Percentiles rank a stretch among this genome's conserved stretches.
Conservation (phyloP, 1,284 basidiomycete species). For the Microbotryum scabiosae region DNA sequence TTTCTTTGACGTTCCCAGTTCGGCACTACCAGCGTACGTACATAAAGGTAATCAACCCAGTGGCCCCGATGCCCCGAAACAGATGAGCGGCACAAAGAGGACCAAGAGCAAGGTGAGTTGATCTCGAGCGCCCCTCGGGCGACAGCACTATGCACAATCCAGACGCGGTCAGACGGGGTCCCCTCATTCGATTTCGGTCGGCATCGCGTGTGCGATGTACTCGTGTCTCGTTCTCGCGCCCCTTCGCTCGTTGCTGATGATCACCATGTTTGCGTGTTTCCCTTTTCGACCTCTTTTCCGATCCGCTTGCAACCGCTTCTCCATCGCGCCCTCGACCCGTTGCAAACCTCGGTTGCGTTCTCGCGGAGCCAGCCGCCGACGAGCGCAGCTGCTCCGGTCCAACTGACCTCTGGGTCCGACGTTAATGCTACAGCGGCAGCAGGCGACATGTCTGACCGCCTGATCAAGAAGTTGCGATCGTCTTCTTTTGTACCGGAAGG, state of each 20-base stretch:
- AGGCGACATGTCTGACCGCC: constrained; percentile 9
- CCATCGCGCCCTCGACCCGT: neutral
- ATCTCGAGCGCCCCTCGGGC: too few species aligned
- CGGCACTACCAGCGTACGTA: constrained; percentile 23
- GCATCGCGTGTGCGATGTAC: too few species aligned
- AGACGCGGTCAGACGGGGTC: too few species aligned
- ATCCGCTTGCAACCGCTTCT: neutral
- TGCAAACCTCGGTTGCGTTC: neutral
- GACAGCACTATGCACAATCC: too few species aligned
- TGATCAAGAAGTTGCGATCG: constrained; percentile 28
- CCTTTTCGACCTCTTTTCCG: neutral
- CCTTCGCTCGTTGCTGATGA: too few species aligned
- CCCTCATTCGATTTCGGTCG: too few species aligned
- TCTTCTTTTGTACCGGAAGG: constrained; percentile 28
- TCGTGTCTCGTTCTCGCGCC: too few species aligned
- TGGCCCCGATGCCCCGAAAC: neutral
- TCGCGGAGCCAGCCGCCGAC: neutral
- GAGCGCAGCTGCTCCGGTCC: constrained; percentile 1
- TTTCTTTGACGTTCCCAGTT: constrained; percentile 5
- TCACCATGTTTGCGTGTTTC: neutral
- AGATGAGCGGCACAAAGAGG: constrained; percentile 25
- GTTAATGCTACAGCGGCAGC: neutral
- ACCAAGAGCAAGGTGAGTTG: constrained; percentile 12
- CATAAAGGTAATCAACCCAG: constrained; percentile 22
- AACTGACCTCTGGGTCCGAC: constrained; percentile 1